These are phyloP conservation scores for Microbotryum lychnidis-dioicae DNA, from an alignment of 1,284 basidiomycete genomes.

Conservation along the genomic window DNA sequence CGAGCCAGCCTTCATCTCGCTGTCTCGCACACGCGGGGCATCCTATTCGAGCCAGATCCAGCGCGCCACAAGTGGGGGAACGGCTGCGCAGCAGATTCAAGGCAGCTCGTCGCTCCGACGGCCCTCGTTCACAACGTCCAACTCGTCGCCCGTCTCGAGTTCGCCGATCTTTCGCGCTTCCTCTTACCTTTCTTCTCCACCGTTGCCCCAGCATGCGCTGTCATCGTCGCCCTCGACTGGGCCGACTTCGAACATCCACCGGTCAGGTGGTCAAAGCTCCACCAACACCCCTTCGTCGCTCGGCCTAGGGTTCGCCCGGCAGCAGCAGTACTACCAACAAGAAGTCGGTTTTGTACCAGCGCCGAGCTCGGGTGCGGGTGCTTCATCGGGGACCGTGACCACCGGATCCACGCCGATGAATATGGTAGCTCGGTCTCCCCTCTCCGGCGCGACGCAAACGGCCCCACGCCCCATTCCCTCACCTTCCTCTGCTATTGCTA, in stretches of 20 bases:
- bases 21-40: constrained; percentile 16
- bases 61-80: constrained; percentile 3
- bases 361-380: background rate
- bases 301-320: background rate
- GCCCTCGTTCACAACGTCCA: background rate
- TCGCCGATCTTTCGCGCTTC: constrained; percentile 25
- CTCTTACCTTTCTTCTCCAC: constrained; percentile 14
- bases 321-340: no score
- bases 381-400: background rate
- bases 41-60: constrained; percentile 6
- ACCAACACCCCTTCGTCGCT: background rate
- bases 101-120: background rate
- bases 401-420: no score
- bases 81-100: background rate
- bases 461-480: background rate
- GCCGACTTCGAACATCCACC: constrained; percentile 9
- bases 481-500: constrained; percentile 6
- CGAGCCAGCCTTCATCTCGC: constrained; percentile 29
- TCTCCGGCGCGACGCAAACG: background rate
- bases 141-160: constrained; percentile 4
- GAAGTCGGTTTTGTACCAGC: no score
- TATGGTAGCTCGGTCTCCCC: background rate
- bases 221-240: constrained; percentile 8
- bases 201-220: background rate
- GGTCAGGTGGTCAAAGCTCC: background rate